Conservation (phyloP, 495 filamentous ascomycete genomes). For the Talaromyces thailandensis region DNA sequence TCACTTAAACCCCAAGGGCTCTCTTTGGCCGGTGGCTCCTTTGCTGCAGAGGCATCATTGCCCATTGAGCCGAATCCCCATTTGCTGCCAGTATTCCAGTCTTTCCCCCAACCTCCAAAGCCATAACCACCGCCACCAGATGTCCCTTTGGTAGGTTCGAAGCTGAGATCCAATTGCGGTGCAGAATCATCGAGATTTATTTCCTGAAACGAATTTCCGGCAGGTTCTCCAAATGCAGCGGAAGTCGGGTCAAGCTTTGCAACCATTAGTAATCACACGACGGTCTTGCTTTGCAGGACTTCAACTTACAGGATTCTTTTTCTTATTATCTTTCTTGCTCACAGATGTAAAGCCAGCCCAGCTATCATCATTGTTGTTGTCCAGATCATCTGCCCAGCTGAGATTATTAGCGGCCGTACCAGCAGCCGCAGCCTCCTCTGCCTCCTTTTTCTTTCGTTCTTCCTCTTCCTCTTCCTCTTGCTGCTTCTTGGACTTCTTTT, state of each 20-base stretch:
- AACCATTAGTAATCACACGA: conserved; percentile 3
- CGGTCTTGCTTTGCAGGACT: not conserved
- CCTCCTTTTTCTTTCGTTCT: conserved; percentile 27
- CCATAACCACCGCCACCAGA: conserved; percentile 25
- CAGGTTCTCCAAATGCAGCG: conserved; percentile 12
- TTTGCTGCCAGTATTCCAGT: conserved; percentile 29
- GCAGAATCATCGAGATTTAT: conserved; percentile 31
- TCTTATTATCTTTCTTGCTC: conserved; percentile 39
- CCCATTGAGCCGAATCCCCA: conserved; percentile 24
- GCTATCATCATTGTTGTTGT: conserved; percentile 19
- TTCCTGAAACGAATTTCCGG: conserved; percentile 34
- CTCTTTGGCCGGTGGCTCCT: conserved; percentile 18
- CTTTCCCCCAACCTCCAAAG: conserved; percentile 38
- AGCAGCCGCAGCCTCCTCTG: conserved; percentile 20
- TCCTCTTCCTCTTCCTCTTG: conserved; percentile 31
- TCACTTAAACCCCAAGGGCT: conserved; percentile 33
- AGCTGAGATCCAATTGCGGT: conserved; percentile 38
- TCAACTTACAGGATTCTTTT: conserved; percentile 38
- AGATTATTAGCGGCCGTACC: conserved; percentile 23
- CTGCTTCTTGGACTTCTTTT: conserved; percentile 28
- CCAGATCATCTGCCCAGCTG: conserved; percentile 35
- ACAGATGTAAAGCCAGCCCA: conserved; percentile 27
- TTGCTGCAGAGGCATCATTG: conserved; percentile 18
- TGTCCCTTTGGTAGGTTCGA: conserved; percentile 25
- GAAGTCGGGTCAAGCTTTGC: conserved; percentile 12